phyloP scores from a whole-genome alignment of 305 asterid genomes.

The Fraxinus albicans region DNA sequence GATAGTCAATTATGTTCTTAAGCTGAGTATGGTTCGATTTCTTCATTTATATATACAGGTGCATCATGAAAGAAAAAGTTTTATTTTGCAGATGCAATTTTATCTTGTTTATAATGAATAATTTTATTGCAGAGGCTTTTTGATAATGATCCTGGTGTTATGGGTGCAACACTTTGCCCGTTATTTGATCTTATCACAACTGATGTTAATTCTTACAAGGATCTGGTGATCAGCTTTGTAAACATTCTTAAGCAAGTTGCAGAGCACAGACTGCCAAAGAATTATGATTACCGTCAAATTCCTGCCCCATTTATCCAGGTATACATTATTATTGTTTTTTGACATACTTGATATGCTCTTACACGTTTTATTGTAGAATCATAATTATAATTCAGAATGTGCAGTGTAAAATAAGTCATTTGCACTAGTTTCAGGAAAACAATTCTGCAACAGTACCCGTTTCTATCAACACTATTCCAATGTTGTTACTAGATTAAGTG shows the following conservation, averaged over 20 bases:
- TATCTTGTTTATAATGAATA: constrained; percentile 15
- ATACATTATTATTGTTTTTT: neutral
- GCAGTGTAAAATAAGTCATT: neutral
- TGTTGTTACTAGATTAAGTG: neutral
- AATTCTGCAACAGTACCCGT: neutral
- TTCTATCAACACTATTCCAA: neutral
- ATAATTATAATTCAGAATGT: neutral
- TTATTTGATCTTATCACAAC: constrained; percentile 72
- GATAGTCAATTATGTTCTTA: neutral
- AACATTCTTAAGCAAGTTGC: constrained; percentile 97
- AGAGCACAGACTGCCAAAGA: constrained; percentile 88
- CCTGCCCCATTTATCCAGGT: constrained; percentile 99
- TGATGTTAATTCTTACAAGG: constrained; percentile 78
- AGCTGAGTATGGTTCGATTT: neutral
- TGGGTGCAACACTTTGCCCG: constrained; percentile 97
- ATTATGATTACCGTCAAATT: constrained; percentile 96
- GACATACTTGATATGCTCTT: neutral
- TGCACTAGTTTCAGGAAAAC: neutral
- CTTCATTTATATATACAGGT: neutral
- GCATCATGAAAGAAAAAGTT: constrained; percentile 9
- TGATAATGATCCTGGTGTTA: constrained; percentile 98
- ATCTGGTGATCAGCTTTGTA: constrained; percentile 81
- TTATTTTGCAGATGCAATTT: constrained; percentile 11
- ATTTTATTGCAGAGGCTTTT: constrained; percentile 69
- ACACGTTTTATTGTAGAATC: neutral